phyloP scores from a whole-genome alignment of 371 early-diverging fungal species.

The Mortierella sp. region DNA sequence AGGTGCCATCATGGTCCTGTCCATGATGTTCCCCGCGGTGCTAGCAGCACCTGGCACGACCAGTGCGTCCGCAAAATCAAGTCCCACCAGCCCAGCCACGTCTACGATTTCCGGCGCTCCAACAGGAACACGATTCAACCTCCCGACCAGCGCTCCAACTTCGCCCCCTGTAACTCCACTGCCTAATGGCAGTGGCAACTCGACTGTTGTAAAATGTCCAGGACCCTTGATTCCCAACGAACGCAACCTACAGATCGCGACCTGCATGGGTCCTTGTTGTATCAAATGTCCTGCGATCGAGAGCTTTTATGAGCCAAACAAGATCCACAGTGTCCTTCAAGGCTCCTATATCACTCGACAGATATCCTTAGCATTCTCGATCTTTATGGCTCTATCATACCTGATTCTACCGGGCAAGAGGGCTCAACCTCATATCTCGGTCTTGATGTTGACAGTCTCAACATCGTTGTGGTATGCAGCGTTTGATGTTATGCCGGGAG shows the following conservation, averaged over 20 bases:
- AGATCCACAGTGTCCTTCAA: slow-evolving; percentile 13
- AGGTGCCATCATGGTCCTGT: neutral
- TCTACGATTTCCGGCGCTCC: neutral
- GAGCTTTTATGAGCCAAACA: slow-evolving; percentile 31
- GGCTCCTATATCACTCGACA: slow-evolving; percentile 36
- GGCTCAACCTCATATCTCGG: slow-evolving; percentile 61
- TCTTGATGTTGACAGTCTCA: slow-evolving; percentile 58
- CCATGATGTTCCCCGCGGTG: neutral
- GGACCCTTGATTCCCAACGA: slow-evolving; percentile 36
- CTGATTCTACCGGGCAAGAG: slow-evolving; percentile 59
- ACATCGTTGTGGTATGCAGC: slow-evolving; percentile 46
- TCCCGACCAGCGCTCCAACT: neutral
- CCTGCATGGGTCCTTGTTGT: slow-evolving; percentile 30
- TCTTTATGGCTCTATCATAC: slow-evolving; percentile 58
- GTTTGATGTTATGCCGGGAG: slow-evolving; percentile 52
- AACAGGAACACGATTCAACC: neutral
- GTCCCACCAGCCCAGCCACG: neutral
- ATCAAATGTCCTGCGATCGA: slow-evolving; percentile 38
- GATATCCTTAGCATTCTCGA: slow-evolving; percentile 44
- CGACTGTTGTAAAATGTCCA: slow-evolving; percentile 10
- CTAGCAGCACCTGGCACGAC: neutral
- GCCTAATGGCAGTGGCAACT: slow-evolving; percentile 3
- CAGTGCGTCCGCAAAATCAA: neutral
- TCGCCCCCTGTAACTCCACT: neutral
- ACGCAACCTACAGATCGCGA: slow-evolving; percentile 15